Evolutionary conservation across 441 rosid genomes (phyloP), one percentile per base, ranked within the genome.

Genomic region (Syzygium malaccense): DNA sequence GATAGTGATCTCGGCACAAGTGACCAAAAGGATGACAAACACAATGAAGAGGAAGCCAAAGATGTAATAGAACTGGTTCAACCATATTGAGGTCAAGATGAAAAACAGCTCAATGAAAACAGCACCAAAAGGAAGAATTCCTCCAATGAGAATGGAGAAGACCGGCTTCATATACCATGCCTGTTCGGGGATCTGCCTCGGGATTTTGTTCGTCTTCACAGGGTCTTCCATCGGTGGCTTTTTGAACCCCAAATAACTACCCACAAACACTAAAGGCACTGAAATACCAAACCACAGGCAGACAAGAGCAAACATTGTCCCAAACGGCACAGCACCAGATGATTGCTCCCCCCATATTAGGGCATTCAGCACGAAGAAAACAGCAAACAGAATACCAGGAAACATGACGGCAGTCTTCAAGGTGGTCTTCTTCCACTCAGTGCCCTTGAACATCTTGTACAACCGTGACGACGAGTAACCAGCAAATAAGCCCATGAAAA

Each of bases 61-160:
- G 93, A 97, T 97, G 96, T 96, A 97, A 91, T 96, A 97, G 96
- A 97, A 97, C 93, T 97, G 99, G 93, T 97, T 97, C 92, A 97
- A 93, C 99, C 99, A 97, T 88, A 97, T 97, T n/a, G 99, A 96
- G 20, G 99, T 96, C 93, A 97, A 90, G 91, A 96, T 97, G 94
- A 97, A 97, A 96, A 97, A 97, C 85, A 97, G 99, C 95, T 97
- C 99, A 32, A 97, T 96, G 90, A 97, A 97, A 88, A 97, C 99
- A 14, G 99, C 99, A 20, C 99, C 99, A 85, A 97, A 97, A 57
- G 99, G 99, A 83, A 97, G 98, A 93, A 97, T 96, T 92, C 99
- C 99, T 88, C 99, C 99, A 28, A 97, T 93, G 80, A 97, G 95
- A 79, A 97, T 95, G 85, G 99, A 95, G 95, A 97, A 97, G 88